Percentiles rank a stretch among this genome's conserved stretches.
Conservation (phyloP, 2,329 filamentous ascomycete genomes). For the Aspergillus awamori region DNA sequence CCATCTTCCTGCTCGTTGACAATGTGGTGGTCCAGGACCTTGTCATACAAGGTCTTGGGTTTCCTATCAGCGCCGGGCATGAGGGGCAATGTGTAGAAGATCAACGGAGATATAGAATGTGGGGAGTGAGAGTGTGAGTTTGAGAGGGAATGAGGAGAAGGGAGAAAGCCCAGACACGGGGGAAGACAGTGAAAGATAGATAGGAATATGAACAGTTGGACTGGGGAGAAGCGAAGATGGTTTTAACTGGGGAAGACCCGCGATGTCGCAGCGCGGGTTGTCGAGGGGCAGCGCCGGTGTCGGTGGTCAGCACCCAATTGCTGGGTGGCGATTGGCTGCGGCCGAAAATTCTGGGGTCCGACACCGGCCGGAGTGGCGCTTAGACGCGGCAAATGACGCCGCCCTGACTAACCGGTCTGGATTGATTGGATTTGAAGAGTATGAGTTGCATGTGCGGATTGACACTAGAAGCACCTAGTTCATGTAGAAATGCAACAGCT, state of each 20-base stretch:
- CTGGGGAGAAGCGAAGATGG: constrained; percentile 14
- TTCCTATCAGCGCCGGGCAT: constrained; percentile 76
- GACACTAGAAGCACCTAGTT: not conserved
- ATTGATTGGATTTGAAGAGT: constrained; percentile 13
- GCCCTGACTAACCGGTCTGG: constrained; percentile 16
- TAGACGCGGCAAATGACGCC: constrained; percentile 13
- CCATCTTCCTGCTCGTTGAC: constrained; percentile 95
- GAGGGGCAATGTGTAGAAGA: constrained; percentile 40
- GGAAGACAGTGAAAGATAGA: not conserved
- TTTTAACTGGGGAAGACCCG: constrained; percentile 30
- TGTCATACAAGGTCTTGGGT: constrained; percentile 92
- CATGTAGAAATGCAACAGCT: not conserved
- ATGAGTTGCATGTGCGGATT: not conserved
- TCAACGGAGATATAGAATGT: not conserved
- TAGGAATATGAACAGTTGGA: not conserved
- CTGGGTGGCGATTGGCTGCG: constrained; percentile 29
- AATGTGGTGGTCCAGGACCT: constrained; percentile 92
- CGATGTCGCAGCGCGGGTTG: constrained; percentile 38
- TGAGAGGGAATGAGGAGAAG: not conserved
- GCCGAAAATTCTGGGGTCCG: constrained; percentile 7
- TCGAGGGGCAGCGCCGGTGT: constrained; percentile 41
- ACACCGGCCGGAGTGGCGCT: constrained; percentile 19
- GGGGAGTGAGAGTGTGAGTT: not conserved
- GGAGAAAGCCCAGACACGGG: constrained; percentile 16
- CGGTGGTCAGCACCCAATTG: constrained; percentile 41